Base-by-base conservation (phyloP, 2,329 filamentous ascomycete genomes). In the Fusarium redolens region DNA sequence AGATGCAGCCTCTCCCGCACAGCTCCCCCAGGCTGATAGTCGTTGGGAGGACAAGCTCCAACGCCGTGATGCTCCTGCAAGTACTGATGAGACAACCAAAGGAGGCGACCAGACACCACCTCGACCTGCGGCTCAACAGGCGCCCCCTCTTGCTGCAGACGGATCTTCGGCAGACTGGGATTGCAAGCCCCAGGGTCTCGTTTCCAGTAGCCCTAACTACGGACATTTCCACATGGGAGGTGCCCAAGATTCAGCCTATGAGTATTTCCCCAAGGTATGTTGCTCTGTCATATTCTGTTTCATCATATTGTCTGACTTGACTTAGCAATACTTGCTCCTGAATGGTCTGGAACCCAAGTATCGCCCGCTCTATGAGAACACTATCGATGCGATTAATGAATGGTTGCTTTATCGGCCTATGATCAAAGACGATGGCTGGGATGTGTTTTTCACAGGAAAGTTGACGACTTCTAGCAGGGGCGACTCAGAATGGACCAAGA, bases 341-440 rank as follows among this genome's bases (percentile, higher is more conserved):
- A 93, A 93, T 64, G 95, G 94, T 2, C 85, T 91, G 3, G 89
- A 92, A 70, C 83, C 87, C 35, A 93, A 94, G 79, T 97, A 97
- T 80, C 85, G 87, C 68, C 87, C 87, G 25, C 88, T 97, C 82
- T 94, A 97, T 79, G 86, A 92, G 65, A 89, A 88, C 63, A 88
- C 90, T 7, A 88, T 92, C 35, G 88, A 92, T 9, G 90, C 90
- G 0, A 89, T 92, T 40, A 92, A 92, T 73, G 87, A 94, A 72
- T 88, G 93, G 80, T 86, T 97, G 14, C 89, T 97, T 64, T 97
- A 90, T 82, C 88, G 92, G 9, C 94, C 95, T 1, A 92, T 96
- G 89, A 88, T 90, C 25, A 88, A 90, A 11, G 87, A 89, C 35
- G 84, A 87, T 11, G 85, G 89, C 59, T 88, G 88, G 57, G 89